Evolutionary conservation across 1,284 basidiomycete genomes (phyloP).

Genomic region (Xerocomus nothofagi): DNA sequence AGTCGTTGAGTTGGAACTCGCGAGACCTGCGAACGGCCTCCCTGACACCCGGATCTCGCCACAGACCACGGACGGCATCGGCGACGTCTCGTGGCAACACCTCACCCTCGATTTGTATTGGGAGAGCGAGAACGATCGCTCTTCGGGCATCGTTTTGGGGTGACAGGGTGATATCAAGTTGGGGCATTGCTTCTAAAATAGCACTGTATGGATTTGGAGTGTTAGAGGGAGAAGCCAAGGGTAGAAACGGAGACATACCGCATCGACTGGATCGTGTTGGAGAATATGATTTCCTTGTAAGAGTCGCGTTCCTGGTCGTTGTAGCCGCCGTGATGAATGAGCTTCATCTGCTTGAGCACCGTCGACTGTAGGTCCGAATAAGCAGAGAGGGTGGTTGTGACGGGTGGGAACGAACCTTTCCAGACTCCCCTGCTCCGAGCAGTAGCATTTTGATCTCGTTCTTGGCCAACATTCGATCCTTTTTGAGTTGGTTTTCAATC

Average conservation of each 20-base stretch:
- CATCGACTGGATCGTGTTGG: conserved; percentile 96
- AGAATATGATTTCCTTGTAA: conserved; percentile 97
- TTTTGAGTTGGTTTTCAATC: conserved; percentile 94
- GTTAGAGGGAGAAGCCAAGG: neutral
- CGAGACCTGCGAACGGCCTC: conserved; percentile 84
- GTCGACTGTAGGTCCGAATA: conserved; percentile 60
- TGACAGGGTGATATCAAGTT: conserved; percentile 57
- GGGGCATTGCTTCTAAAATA: conserved; percentile 89
- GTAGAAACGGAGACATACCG: conserved; percentile 48
- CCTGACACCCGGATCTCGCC: conserved; percentile 86
- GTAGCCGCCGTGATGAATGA: conserved; percentile 92
- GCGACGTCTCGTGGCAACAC: conserved; percentile 75
- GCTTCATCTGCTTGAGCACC: conserved; percentile 95
- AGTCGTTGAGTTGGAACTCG: conserved; percentile 97
- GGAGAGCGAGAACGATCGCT: conserved; percentile 77
- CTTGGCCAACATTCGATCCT: conserved; percentile 88
- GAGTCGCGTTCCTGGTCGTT: conserved; percentile 89
- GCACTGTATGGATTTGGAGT: conserved; percentile 47
- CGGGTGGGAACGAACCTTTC: conserved; percentile 56
- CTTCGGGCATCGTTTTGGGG: conserved; percentile 74
- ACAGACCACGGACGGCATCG: conserved; percentile 83
- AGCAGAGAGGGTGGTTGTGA: neutral
- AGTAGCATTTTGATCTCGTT: conserved; percentile 95
- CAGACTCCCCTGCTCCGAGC: conserved; percentile 91
- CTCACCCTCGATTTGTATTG: conserved; percentile 84